Evolutionary conservation across 805 yeast species (phyloP).

Genomic region (Barnettozyma pratensis): DNA sequence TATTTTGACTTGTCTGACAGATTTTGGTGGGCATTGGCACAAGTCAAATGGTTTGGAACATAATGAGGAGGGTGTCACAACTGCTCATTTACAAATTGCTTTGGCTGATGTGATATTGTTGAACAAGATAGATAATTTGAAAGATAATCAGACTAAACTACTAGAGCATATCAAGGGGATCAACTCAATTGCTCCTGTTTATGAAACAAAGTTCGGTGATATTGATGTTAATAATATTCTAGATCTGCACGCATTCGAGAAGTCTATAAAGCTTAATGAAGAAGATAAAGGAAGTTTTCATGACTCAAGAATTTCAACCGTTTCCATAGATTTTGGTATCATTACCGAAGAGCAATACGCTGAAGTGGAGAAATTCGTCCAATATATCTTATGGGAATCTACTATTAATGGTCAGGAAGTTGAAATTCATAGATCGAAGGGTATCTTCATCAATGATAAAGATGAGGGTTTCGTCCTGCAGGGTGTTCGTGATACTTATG

Average conservation of each 20-base stretch:
- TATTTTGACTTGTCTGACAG: slow-evolving; percentile 61
- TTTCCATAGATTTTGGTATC: slow-evolving; percentile 41
- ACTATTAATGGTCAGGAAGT: slow-evolving; percentile 36
- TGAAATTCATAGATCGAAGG: slow-evolving; percentile 83
- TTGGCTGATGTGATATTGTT: slow-evolving; percentile 78
- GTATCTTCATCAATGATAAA: slow-evolving; percentile 46
- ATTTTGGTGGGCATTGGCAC: slow-evolving; percentile 70
- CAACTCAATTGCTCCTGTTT: slow-evolving; percentile 64
- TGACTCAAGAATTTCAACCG: slow-evolving; percentile 50
- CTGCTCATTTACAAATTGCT: slow-evolving; percentile 88
- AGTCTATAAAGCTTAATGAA: slow-evolving; percentile 23
- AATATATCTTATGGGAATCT: slow-evolving; percentile 71
- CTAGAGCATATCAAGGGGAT: slow-evolving; percentile 42
- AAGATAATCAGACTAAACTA: slow-evolving; percentile 29
- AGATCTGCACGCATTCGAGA: slow-evolving; percentile 76
- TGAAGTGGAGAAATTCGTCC: slow-evolving; percentile 58
- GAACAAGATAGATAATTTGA: slow-evolving; percentile 67
- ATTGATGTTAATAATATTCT: slow-evolving; percentile 61
- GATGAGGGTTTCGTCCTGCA: slow-evolving; percentile 44
- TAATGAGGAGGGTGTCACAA: slow-evolving; percentile 49
- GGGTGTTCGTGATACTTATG: slow-evolving; percentile 92
- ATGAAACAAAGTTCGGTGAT: slow-evolving; percentile 70
- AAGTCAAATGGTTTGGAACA: slow-evolving; percentile 35
- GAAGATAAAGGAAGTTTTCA: slow-evolving; percentile 32
- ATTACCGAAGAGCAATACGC: slow-evolving; percentile 32